Evolutionary conservation across 441 rosid genomes (phyloP).

Genomic region (Populus hybrid): DNA sequence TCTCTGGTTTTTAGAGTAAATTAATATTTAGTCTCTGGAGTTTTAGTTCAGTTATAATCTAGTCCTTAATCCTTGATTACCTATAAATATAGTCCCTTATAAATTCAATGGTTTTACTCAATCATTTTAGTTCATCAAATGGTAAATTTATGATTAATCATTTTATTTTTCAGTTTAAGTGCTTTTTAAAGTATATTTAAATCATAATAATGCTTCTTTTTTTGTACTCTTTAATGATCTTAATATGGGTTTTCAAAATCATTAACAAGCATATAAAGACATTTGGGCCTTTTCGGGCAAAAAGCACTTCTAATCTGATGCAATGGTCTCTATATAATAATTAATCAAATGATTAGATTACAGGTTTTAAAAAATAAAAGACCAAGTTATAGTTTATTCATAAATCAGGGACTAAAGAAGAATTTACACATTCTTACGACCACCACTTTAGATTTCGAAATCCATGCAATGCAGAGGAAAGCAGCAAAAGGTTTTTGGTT

Average conservation of each 20-base stretch:
- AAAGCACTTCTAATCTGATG: not conserved
- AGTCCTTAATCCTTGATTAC: not conserved
- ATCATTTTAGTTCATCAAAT: no score
- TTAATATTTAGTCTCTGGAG: not conserved
- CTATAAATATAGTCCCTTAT: not conserved
- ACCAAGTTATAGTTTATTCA: not conserved
- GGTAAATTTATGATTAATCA: no score
- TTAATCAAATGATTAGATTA: not conserved
- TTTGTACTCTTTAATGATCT: no score
- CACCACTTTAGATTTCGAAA: not conserved
- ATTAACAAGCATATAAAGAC: no score
- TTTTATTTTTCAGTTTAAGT: not conserved
- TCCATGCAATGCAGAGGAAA: slow-evolving; percentile 8
- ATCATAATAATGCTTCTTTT: not conserved
- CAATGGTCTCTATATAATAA: not conserved
- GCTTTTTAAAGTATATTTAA: no score
- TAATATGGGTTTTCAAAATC: no score
- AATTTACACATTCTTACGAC: not conserved
- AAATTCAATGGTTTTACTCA: no score
- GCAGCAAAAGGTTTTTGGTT: not conserved
- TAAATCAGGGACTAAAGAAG: not conserved
- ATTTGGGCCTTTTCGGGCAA: no score
- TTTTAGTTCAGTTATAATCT: not conserved
- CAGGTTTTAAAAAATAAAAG: not conserved
- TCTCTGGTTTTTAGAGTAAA: not conserved